phyloP scores from a whole-genome alignment of 805 yeast genomes.

The Scheffersomyces spartinae region DNA sequence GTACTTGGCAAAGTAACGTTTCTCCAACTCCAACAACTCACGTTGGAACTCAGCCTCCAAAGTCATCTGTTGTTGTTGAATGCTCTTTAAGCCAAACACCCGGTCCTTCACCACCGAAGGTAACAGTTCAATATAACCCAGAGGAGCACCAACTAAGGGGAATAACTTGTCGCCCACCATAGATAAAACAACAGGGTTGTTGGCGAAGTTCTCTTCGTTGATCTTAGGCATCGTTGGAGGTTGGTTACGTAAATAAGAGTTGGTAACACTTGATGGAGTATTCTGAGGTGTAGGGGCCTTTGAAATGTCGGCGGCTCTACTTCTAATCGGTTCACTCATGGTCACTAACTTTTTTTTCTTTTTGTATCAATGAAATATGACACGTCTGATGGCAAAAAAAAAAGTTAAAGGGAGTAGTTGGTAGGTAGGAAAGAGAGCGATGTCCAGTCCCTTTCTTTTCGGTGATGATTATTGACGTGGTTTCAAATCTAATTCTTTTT shows the following conservation, averaged over 20 bases:
- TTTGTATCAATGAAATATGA: too few species aligned
- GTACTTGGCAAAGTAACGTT: constrained; percentile 60
- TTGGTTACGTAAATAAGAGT: constrained; percentile 55
- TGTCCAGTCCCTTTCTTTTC: too few species aligned
- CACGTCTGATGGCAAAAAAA: too few species aligned
- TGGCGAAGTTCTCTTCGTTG: constrained; percentile 61
- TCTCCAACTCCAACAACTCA: constrained; percentile 79
- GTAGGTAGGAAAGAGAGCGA: too few species aligned
- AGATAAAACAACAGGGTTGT: constrained; percentile 73
- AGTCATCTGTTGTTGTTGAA: constrained; percentile 70
- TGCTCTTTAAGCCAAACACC: constrained; percentile 68
- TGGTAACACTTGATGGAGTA: constrained; percentile 84
- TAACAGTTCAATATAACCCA: constrained; percentile 74
- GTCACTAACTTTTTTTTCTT: too few species aligned
- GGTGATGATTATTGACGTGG: too few species aligned
- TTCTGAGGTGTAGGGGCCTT: constrained; percentile 98
- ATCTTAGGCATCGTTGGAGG: constrained; percentile 54
- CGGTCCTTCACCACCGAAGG: constrained; percentile 65
- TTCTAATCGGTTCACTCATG: constrained; percentile 86
- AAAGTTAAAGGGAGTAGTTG: too few species aligned
- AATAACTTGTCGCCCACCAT: constrained; percentile 87
- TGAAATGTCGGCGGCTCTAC: constrained; percentile 61
- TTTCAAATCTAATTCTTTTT: too few species aligned
- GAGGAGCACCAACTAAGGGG: constrained; percentile 70
- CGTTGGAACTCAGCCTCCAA: constrained; percentile 87